Base-by-base conservation (phyloP, 768 basidiomycete genomes). In the Kwoniella europaea region DNA sequence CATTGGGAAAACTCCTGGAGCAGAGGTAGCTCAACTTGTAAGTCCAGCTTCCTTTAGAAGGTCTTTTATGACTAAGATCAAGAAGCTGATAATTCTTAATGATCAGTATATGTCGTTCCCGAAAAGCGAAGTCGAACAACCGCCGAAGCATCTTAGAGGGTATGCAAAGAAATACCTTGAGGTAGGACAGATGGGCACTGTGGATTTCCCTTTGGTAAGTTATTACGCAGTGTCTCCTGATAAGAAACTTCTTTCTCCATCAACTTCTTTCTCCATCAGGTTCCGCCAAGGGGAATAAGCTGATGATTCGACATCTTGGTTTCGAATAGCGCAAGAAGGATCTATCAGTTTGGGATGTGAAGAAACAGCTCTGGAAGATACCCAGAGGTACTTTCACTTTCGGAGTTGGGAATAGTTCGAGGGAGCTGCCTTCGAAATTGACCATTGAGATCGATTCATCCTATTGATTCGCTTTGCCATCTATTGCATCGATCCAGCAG, bases 341-440 rank as follows among this genome's bases (percentile, higher is more conserved):
- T 63, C 56, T 82, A 29, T 65, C 79, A 5, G 86, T 91, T 65
- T 93, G 92, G 93, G 91, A 93, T 81, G 88, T 87, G 1, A 87
- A 83, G 10, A 85, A 90, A 27, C 92, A 94, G 82, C 89, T 90
- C 2, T 94, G 93, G 92, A 85, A 85, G 71, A 88, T 87, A 73
- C 92, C 92, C 0, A 76, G 83, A 1, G 92, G 91, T 1, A 85
- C 79, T 53, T 89, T 91, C 76, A 84, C 84, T 22, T 86, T 94
- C 61, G 87, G 88, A 5, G 84, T 92, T 50, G 91, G 91, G 5
- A 69, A 67, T 41, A 79, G 77, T 66, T 80, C 79, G 10, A 74
- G 76, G 42, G 53, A 63, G 2, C 43, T 80, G 29, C 75, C 74
- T 10, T 59, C 76, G n/a, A 54, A 58, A 9, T 4, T 71, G 53